Evolutionary conservation across 306 rosid genomes (phyloP).

Genomic region (Myrica gale): DNA sequence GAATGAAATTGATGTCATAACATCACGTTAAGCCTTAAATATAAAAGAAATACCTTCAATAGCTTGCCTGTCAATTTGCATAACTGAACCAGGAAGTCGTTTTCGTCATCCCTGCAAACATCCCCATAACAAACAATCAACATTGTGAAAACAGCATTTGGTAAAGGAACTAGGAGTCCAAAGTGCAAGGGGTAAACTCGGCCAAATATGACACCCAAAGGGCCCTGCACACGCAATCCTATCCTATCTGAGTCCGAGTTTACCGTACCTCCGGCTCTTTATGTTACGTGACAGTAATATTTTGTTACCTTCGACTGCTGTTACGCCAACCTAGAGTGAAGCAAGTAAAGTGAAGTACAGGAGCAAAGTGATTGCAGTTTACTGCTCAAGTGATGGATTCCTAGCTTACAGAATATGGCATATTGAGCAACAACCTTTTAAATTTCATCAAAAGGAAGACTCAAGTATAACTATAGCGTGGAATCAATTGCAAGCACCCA

Average conservation of each 20-base stretch:
- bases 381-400: neutral
- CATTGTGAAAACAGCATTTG: neutral
- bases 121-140: conserved; percentile 11
- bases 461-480: neutral
- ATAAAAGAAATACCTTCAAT: conserved; percentile 51
- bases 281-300: too few species aligned
- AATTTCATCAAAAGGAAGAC: neutral
- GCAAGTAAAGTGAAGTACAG: neutral
- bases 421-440: neutral
- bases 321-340: neutral
- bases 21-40: neutral
- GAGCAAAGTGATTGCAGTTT: neutral
- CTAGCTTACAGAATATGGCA: neutral
- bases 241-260: neutral
- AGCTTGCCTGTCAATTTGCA: conserved; percentile 78
- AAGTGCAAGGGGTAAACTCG: too few species aligned
- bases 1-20: too few species aligned
- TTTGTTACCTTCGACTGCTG: neutral
- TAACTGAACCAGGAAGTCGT: conserved; percentile 82
- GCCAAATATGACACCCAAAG: too few species aligned
- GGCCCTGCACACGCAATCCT: neutral
- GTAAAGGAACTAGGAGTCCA: neutral
- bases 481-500: neutral
- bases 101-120: conserved; percentile 66
- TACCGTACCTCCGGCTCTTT: neutral